Percentiles rank a stretch among this genome's conserved stretches.
phyloP scores from a whole-genome alignment of 306 rosid genomes.

The Glycyrrhiza uralensis region DNA sequence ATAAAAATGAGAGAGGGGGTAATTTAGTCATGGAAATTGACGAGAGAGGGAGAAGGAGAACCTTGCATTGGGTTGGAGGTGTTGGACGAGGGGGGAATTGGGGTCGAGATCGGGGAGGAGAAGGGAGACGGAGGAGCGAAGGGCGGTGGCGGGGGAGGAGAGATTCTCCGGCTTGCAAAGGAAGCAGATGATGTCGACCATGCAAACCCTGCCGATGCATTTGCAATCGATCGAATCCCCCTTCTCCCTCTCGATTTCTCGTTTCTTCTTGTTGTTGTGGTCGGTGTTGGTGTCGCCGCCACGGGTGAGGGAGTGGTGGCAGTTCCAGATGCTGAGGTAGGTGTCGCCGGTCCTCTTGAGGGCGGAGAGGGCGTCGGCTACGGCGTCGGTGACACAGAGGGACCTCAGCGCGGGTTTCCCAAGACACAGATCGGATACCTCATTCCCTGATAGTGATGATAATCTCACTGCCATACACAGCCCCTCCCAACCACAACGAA shows the following conservation, averaged over 20 bases:
- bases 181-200: constrained; percentile 60
- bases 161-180: constrained; percentile 48
- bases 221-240: constrained; percentile 29
- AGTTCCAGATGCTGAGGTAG: constrained; percentile 72
- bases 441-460: constrained; percentile 36
- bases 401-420: constrained; percentile 79
- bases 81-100: constrained; percentile 38
- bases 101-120: constrained; percentile 19
- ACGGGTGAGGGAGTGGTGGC: constrained; percentile 54
- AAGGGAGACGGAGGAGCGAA: constrained; percentile 45
- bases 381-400: constrained; percentile 47
- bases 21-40: not conserved
- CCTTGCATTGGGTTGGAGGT: constrained; percentile 71
- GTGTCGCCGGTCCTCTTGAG: constrained; percentile 40
- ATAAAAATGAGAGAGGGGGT: not conserved
- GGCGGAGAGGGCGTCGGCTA: constrained; percentile 59
- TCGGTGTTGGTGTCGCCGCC: too few species aligned
- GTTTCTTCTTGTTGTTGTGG: not conserved
- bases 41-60: not conserved
- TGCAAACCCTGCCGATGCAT: constrained; percentile 66
- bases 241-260: not conserved
- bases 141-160: constrained; percentile 50
- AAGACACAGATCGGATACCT: constrained; percentile 72
- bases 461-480: constrained; percentile 76
- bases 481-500: not conserved